phyloP scores from a whole-genome alignment of 495 filamentous ascomycete genomes.

The Paragyromitra xinjiangensis region DNA sequence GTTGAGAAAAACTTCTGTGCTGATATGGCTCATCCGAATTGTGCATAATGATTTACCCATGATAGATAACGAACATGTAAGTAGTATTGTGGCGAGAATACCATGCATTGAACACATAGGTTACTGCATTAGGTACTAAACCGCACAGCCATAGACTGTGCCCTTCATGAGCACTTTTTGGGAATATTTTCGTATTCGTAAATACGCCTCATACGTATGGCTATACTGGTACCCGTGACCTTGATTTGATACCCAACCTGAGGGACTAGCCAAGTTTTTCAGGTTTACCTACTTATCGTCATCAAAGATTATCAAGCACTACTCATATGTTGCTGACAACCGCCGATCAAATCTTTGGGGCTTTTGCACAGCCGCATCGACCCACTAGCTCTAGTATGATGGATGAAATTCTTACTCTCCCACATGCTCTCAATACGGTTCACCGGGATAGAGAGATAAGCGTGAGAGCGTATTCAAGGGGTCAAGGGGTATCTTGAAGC shows the following conservation, averaged over 20 bases:
- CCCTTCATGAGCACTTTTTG: not conserved
- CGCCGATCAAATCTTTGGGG: constrained; percentile 12
- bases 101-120: not conserved
- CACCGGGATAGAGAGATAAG: not conserved
- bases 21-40: not conserved
- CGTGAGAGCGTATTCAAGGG: too few relatives aligned
- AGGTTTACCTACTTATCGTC: constrained; percentile 8
- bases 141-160: not conserved
- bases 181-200: not conserved
- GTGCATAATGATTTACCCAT: constrained; percentile 8
- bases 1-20: not conserved
- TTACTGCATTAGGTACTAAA: not conserved
- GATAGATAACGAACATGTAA: not conserved
- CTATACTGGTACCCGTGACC: too few relatives aligned
- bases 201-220: constrained; percentile 1
- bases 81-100: not conserved
- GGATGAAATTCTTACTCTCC: not conserved
- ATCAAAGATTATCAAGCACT: not conserved
- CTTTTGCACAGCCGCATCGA: constrained; percentile 1
- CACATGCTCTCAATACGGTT: constrained; percentile 10
- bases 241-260: not conserved
- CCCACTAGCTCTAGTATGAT: not conserved
- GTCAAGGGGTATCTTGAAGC: not conserved
- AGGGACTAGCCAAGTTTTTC: not conserved
- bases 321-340: constrained; percentile 11